Evolutionary conservation across 2,329 filamentous ascomycete species (phyloP).

Genomic region (Aspergillus sp.): DNA sequence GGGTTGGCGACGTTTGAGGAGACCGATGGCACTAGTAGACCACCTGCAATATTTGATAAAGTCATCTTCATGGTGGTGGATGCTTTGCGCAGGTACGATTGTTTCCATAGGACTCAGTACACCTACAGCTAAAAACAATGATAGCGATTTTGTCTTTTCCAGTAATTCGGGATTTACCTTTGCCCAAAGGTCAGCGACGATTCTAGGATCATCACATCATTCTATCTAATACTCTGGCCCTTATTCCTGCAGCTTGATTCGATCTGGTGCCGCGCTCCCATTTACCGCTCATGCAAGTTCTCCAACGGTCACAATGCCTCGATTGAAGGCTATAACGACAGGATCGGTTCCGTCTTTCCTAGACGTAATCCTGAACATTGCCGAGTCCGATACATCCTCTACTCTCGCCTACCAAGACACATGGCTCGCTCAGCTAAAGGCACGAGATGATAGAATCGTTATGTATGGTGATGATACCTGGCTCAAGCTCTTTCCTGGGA

Average conservation of each 20-base stretch:
- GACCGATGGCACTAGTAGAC: slow-evolving; percentile 48
- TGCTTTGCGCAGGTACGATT: slow-evolving; percentile 70
- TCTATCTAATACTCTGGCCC: slow-evolving; percentile 8
- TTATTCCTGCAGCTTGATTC: slow-evolving; percentile 61
- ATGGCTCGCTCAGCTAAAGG: slow-evolving; percentile 89
- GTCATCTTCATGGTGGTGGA: slow-evolving; percentile 97
- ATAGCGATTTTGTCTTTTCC: slow-evolving; percentile 87
- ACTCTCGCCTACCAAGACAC: slow-evolving; percentile 85
- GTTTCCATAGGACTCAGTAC: background rate
- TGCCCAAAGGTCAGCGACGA: slow-evolving; percentile 64
- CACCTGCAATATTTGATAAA: slow-evolving; percentile 72
- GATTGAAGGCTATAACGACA: slow-evolving; percentile 93
- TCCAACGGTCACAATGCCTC: slow-evolving; percentile 96
- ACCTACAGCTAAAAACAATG: slow-evolving; percentile 12
- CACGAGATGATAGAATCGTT: slow-evolving; percentile 67
- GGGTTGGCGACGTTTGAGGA: slow-evolving; percentile 63
- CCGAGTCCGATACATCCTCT: slow-evolving; percentile 86
- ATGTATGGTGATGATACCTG: slow-evolving; percentile 99
- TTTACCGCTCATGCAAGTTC: slow-evolving; percentile 96
- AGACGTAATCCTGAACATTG: slow-evolving; percentile 92
- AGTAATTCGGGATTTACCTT: slow-evolving; percentile 73
- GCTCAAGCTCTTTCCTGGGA: slow-evolving; percentile 89
- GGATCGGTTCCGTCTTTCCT: slow-evolving; percentile 97
- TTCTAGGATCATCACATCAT: slow-evolving; percentile 7
- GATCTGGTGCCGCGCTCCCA: slow-evolving; percentile 73